These are phyloP conservation scores for Dendrobium huoshanense DNA, from an alignment of 106 monocot species.

Conservation along the genomic window DNA sequence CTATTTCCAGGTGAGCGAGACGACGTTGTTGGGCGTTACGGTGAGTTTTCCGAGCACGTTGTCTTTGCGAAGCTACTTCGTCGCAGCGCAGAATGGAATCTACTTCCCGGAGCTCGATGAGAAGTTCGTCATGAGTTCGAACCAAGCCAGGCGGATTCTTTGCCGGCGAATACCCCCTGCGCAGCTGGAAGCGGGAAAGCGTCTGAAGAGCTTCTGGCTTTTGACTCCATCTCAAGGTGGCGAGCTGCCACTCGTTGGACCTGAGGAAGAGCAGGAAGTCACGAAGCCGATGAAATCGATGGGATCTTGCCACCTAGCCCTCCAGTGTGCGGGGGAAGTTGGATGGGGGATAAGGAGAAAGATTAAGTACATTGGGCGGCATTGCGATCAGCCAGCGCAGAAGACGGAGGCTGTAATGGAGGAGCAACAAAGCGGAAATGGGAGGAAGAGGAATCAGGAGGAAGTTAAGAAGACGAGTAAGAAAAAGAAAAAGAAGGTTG, in stretches of 20 bases:
- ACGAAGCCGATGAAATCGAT: not conserved
- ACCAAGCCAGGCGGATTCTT: conserved; percentile 60
- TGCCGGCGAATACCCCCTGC: conserved; percentile 22
- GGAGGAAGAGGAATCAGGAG: conserved; percentile 13
- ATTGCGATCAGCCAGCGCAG: conserved; percentile 8
- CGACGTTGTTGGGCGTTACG: conserved; percentile 43
- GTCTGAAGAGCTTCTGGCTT: conserved; percentile 66
- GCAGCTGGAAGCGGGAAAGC: conserved; percentile 28
- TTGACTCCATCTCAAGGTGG: conserved; percentile 11
- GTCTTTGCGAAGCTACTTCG: conserved; percentile 57
- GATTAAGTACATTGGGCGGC: conserved; percentile 49
- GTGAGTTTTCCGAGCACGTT: conserved; percentile 75
- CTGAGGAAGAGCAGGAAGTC: conserved; percentile 4
- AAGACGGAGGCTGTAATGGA: conserved; percentile 5
- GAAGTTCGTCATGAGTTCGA: conserved; percentile 78
- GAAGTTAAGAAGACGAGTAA: conserved; percentile 1
- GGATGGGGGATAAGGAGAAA: conserved; percentile 64
- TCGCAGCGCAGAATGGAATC: not conserved
- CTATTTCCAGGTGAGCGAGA: conserved; percentile 47
- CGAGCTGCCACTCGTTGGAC: not conserved
- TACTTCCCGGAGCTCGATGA: conserved; percentile 74
- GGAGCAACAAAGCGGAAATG: not conserved
- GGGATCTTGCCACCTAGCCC: conserved; percentile 17
- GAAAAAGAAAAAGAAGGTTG: conserved; percentile 16
- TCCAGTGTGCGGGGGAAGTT: conserved; percentile 20